Base-by-base conservation (phyloP, 805 yeast species). In the Metschnikowia peoriensis region DNA sequence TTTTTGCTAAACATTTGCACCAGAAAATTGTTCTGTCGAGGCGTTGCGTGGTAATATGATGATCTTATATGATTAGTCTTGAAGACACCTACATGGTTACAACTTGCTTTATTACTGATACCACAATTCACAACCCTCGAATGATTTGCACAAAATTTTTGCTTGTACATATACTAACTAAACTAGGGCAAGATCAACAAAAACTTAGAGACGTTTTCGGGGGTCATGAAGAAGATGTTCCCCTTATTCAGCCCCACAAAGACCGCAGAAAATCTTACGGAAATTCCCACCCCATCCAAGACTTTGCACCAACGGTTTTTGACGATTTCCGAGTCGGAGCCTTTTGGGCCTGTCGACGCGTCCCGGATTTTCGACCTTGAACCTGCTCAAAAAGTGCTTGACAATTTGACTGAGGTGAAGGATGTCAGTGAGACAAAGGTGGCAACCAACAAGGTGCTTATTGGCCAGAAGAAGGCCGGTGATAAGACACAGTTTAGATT, bases 311-410 rank as follows among this genome's bases (percentile, higher is more conserved):
- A 96, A 58, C 78, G 93, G 58, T 92, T 92, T 75, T 71, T 89
- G 66, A 87, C 96, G 11, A 85, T 93, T 67, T 93, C 97, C 9
- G 99, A 93, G 72, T 85, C 91, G 28, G 96, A 91, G 73, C 96
- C 97, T 9, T 92, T 93, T 67, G 97, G 97, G 7, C 96, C 97
- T 6, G 79, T 91, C 6, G 98, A 94, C 66, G 97, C 99, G 12
- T 97, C 99, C 46, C 76, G 83, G 52, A 81, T 87, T 39, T 82
- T 89, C 57, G 91, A 80, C 41, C 77, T 93, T 58, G 92, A 89
- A 67, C 96, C 97, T n/a, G 97, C 98, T 29, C 81, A 83, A 45
- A 83, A 78, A 38, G 88, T 94, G 2, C 77, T 92, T 61, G 82
- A 84, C 61, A 83, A 82, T 67, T 78, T 92, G 56, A 78, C 89